A percentile compares a stretch with the other conserved stretches of the same genome.
Evolutionary conservation across 2,329 filamentous ascomycete species (phyloP).

Genomic region (Phaeosphaeriaceae sp.): DNA sequence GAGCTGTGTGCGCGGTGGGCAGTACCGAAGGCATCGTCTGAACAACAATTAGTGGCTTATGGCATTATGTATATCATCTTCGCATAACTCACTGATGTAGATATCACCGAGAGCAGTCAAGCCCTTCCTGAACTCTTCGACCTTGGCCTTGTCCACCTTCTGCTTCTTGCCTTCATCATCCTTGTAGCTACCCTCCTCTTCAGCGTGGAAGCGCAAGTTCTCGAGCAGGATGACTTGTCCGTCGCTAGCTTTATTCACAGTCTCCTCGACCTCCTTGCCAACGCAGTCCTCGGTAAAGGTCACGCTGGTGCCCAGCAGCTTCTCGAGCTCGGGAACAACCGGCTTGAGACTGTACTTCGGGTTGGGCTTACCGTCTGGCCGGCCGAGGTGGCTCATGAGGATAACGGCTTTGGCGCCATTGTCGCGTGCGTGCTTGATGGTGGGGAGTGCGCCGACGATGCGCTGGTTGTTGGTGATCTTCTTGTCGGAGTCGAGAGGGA

Average conservation of each 20-base stretch:
- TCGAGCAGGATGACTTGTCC: constrained; percentile 91
- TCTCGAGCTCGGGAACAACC: constrained; percentile 89
- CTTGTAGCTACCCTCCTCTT: constrained; percentile 97
- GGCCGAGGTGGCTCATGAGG: constrained; percentile 98
- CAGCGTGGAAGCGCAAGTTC: constrained; percentile 97
- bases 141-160: constrained; percentile 94
- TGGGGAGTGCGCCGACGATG: constrained; percentile 93
- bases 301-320: constrained; percentile 83
- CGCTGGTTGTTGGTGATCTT: constrained; percentile 98
- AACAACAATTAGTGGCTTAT: not conserved
- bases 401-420: constrained; percentile 90
- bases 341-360: constrained; percentile 94
- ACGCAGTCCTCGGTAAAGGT: constrained; percentile 91
- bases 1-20: constrained; percentile 98
- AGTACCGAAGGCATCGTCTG: constrained; percentile 97
- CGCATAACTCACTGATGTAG: constrained; percentile 79
- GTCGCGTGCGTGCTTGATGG: constrained; percentile 92
- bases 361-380: constrained; percentile 88
- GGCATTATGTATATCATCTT: not conserved
- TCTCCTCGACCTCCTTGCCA: constrained; percentile 86
- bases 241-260: constrained; percentile 80
- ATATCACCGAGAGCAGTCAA: constrained; percentile 93
- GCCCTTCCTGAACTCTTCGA: constrained; percentile 92
- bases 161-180: constrained; percentile 94
- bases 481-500: constrained; percentile 90